Evolutionary conservation across 352 stramenopile genomes (phyloP).

Genomic region (Aphanomyces cochlioides): DNA sequence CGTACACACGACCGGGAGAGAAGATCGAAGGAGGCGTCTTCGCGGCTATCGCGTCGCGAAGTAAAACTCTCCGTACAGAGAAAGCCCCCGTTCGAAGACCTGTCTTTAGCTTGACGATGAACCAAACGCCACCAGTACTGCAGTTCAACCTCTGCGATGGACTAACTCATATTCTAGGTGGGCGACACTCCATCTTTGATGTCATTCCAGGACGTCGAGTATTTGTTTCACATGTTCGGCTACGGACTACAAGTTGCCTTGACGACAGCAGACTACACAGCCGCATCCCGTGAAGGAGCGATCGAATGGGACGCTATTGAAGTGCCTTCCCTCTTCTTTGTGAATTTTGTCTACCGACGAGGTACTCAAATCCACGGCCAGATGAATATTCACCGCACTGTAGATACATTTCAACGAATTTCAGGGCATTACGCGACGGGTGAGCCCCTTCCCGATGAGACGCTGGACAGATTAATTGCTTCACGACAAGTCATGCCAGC

Average conservation of each 20-base stretch:
- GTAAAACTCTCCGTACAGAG: conserved; percentile 66
- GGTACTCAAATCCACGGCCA: neutral
- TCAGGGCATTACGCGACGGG: conserved; percentile 80
- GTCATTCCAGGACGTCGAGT: conserved; percentile 97
- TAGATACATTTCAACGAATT: conserved; percentile 39
- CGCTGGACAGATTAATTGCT: conserved; percentile 95
- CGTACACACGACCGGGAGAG: conserved; percentile 94
- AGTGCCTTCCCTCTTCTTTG: conserved; percentile 97
- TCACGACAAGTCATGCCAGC: conserved; percentile 92
- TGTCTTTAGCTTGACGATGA: conserved; percentile 97
- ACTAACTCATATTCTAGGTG: conserved; percentile 29
- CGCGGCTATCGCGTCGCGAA: conserved; percentile 94
- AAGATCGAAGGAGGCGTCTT: conserved; percentile 98
- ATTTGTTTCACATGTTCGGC: conserved; percentile 95
- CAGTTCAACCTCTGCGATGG: neutral
- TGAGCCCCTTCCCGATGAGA: conserved; percentile 87
- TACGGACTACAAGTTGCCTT: conserved; percentile 98
- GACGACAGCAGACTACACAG: conserved; percentile 91
- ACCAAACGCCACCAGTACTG: conserved; percentile 88
- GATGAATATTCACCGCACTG: neutral
- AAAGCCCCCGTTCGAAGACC: conserved; percentile 75
- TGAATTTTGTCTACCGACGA: conserved; percentile 97
- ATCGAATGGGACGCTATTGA: conserved; percentile 99
- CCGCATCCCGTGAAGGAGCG: conserved; percentile 95
- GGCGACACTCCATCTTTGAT: conserved; percentile 94